Evolutionary conservation across 2,329 filamentous ascomycete genomes (phyloP).

Genomic region (Paramyrothecium roridum): DNA sequence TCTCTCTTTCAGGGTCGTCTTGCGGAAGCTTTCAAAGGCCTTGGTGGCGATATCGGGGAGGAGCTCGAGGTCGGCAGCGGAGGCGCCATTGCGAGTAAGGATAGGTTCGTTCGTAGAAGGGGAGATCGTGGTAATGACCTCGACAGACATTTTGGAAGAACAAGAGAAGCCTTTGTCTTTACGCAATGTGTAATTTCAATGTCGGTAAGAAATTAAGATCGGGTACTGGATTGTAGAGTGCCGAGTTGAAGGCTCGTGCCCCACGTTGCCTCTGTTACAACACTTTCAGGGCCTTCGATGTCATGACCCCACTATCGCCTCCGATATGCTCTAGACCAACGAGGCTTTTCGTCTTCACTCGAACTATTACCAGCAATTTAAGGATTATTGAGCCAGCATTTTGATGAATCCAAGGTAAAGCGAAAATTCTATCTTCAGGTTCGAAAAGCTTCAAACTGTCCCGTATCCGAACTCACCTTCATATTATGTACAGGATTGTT

Average conservation of each 20-base stretch:
- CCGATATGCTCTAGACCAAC: conserved; percentile 1
- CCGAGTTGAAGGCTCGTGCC: conserved; percentile 8
- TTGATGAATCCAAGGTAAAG: too few species aligned
- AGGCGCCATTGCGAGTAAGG: conserved; percentile 73
- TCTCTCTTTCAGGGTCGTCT: conserved; percentile 70
- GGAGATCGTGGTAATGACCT: conserved; percentile 76
- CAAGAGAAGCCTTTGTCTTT: background rate
- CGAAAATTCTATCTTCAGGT: too few species aligned
- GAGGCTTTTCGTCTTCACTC: background rate
- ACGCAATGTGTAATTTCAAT: too few species aligned
- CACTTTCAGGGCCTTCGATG: background rate
- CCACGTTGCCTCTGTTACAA: conserved; percentile 21
- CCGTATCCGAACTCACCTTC: too few species aligned
- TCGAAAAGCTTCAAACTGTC: too few species aligned
- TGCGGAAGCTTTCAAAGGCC: conserved; percentile 74
- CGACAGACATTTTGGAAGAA: conserved; percentile 54
- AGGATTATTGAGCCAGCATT: too few species aligned
- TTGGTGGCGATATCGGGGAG: conserved; percentile 70
- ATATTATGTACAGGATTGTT: too few species aligned
- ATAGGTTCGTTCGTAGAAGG: conserved; percentile 84
- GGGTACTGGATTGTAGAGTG: conserved; percentile 17
- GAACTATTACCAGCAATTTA: too few species aligned
- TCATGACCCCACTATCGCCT: background rate
- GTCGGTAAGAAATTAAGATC: conserved; percentile 2
- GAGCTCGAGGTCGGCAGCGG: conserved; percentile 64